Conservation (phyloP, 2,329 filamentous ascomycete genomes). For the Thelonectria blattea region DNA sequence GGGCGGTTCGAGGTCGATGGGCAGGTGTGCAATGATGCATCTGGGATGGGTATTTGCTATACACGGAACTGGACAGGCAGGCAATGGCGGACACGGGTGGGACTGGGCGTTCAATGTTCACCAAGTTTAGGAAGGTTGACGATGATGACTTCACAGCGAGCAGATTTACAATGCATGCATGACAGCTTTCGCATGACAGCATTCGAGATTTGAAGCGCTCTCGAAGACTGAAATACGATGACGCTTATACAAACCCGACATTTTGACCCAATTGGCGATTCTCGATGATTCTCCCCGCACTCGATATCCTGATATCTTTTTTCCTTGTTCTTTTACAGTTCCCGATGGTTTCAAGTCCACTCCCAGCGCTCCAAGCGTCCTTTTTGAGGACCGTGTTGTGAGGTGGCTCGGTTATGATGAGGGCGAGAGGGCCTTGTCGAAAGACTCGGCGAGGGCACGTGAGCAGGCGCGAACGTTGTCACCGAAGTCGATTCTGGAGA, state of each 20-base stretch:
- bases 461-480: slow-evolving; percentile 37
- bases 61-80: neutral
- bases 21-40: slow-evolving; percentile 48
- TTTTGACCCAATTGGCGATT: slow-evolving; percentile 9
- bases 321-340: neutral
- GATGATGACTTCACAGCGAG: slow-evolving; percentile 17
- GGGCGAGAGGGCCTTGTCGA: slow-evolving; percentile 14
- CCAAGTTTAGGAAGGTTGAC: neutral
- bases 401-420: neutral
- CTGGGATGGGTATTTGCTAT: neutral
- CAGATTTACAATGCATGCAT: slow-evolving; percentile 17
- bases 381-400: neutral
- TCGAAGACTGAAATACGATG: slow-evolving; percentile 20
- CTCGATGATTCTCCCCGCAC: neutral
- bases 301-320: neutral
- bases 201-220: slow-evolving; percentile 20
- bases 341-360: neutral
- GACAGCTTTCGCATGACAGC: slow-evolving; percentile 21
- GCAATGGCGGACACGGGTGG: neutral
- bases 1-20: slow-evolving; percentile 53
- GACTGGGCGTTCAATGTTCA: slow-evolving; percentile 3
- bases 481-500: slow-evolving; percentile 40
- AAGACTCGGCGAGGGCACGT: slow-evolving; percentile 34
- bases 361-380: neutral
- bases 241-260: slow-evolving; percentile 17